These are phyloP conservation scores for Tephrocybe sp. DNA, from an alignment of 768 basidiomycete genomes.

Conservation along the genomic window DNA sequence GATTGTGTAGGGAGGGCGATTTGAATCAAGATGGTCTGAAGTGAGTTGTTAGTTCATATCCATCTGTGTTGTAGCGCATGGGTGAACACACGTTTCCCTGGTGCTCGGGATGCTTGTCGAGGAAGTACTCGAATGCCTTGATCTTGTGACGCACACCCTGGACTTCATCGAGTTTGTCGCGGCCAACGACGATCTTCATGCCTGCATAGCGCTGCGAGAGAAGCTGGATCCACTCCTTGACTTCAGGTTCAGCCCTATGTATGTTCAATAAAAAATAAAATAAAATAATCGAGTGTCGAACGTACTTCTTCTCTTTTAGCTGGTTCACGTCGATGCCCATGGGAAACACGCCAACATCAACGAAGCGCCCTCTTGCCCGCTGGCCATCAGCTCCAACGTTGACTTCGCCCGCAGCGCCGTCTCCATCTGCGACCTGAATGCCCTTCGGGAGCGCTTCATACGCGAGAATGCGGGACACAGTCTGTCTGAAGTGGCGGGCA, in stretches of 20 bases:
- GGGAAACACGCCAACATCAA: conserved; percentile 86
- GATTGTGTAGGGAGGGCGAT: conserved; percentile 84
- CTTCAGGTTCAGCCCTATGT: conserved; percentile 68
- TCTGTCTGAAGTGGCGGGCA: conserved; percentile 85
- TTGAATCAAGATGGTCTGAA: conserved; percentile 78
- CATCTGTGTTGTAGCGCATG: background rate
- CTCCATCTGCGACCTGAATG: conserved; percentile 56
- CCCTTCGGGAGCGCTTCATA: conserved; percentile 84
- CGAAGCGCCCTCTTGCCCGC: conserved; percentile 56
- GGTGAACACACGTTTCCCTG: conserved; percentile 58
- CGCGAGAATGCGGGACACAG: conserved; percentile 75
- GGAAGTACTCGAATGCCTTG: conserved; percentile 78
- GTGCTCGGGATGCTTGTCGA: conserved; percentile 77
- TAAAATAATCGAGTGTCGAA: background rate
- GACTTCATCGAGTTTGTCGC: conserved; percentile 87
- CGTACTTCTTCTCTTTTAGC: conserved; percentile 64
- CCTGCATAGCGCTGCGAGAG: conserved; percentile 82
- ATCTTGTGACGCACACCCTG: conserved; percentile 87
- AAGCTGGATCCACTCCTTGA: conserved; percentile 77
- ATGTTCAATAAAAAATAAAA: conserved; percentile 7
- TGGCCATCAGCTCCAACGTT: conserved; percentile 14
- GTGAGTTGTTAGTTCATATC: background rate
- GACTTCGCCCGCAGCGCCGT: conserved; percentile 21
- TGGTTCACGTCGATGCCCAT: conserved; percentile 85
- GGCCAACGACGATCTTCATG: conserved; percentile 84